These are phyloP conservation scores for Psidium guajava DNA, from an alignment of 345 rosid genomes.

Conservation along the genomic window DNA sequence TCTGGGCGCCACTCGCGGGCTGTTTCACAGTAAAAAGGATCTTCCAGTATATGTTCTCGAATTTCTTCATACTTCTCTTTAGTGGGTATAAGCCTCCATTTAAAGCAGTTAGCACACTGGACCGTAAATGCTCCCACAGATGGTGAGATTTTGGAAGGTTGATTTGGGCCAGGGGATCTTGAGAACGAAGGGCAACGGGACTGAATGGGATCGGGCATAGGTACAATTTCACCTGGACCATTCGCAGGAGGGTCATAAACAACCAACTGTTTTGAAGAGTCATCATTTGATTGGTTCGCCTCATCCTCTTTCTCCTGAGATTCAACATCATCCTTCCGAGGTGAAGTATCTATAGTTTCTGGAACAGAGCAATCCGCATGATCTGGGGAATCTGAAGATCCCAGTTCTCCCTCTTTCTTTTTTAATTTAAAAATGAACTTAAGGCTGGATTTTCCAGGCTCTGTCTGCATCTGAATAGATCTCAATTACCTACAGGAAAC, in stretches of 20 bases:
- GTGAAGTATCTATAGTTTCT: slow-evolving; percentile 19
- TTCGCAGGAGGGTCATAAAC: slow-evolving; percentile 40
- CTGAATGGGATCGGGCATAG: slow-evolving; percentile 14
- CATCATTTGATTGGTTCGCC: slow-evolving; percentile 10
- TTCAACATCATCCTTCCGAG: slow-evolving; percentile 15
- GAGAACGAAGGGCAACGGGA: slow-evolving; percentile 7
- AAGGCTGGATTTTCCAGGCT: slow-evolving; percentile 15
- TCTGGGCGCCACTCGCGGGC: slow-evolving; percentile 76
- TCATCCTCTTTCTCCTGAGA: slow-evolving; percentile 17
- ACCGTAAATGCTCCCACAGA: slow-evolving; percentile 86
- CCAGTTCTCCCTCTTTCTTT: slow-evolving; percentile 23
- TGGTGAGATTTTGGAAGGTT: slow-evolving; percentile 33
- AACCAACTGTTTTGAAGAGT: slow-evolving; percentile 48
- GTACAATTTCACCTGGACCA: slow-evolving; percentile 16
- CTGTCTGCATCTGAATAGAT: slow-evolving; percentile 31
- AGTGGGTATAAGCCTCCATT: slow-evolving; percentile 91
- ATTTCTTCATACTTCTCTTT: slow-evolving; percentile 87
- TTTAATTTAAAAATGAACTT: slow-evolving; percentile 12
- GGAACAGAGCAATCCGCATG: slow-evolving; percentile 6
- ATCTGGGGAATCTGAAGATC: slow-evolving; percentile 13
- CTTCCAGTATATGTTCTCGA: slow-evolving; percentile 63
- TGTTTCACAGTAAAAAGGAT: slow-evolving; percentile 58
- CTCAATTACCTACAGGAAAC: background rate
- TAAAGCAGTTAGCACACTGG: slow-evolving; percentile 78
- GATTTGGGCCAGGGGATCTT: slow-evolving; percentile 11